A percentile compares a stretch with the other conserved stretches of the same genome.
These are phyloP conservation scores for Ophiostoma montium DNA, from an alignment of 2,329 filamentous ascomycete species.

Conservation along the genomic window DNA sequence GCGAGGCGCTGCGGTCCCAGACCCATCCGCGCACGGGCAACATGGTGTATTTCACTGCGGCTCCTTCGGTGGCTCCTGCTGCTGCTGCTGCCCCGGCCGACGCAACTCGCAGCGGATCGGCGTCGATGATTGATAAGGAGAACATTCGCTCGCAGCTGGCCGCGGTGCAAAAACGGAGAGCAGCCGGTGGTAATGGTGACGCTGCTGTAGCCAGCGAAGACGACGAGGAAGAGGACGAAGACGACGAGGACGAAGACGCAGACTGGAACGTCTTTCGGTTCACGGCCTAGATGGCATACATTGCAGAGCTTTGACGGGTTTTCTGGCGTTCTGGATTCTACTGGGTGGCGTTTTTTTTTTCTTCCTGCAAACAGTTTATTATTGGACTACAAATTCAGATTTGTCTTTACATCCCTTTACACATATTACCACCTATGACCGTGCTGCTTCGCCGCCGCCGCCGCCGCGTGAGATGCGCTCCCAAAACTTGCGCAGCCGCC, in stretches of 20 bases:
- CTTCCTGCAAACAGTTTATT: no score
- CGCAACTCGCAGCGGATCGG: slow-evolving; percentile 9
- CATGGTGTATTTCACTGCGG: not conserved
- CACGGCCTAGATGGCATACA: slow-evolving; percentile 14
- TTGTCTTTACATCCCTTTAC: no score
- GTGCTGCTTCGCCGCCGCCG: not conserved
- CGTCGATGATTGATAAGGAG: slow-evolving; percentile 7
- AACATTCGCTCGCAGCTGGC: slow-evolving; percentile 10
- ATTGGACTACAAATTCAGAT: no score
- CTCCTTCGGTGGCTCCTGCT: not conserved
- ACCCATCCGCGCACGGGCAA: not conserved
- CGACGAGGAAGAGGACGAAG: slow-evolving; percentile 31
- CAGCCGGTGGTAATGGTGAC: slow-evolving; percentile 24
- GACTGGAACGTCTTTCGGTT: slow-evolving; percentile 50
- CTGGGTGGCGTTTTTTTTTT: no score
- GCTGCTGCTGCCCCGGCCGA: not conserved
- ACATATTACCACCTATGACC: not conserved
- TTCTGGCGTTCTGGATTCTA: not conserved
- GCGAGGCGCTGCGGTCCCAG: slow-evolving; percentile 45
- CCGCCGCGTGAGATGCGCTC: slow-evolving; percentile 37
- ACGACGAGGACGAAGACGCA: slow-evolving; percentile 35
- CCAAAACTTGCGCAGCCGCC: slow-evolving; percentile 51
- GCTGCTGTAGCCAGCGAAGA: slow-evolving; percentile 28
- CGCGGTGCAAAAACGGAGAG: slow-evolving; percentile 20
- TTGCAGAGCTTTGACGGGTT: not conserved